Percentiles rank a stretch among this genome's conserved stretches.
Evolutionary conservation across 2,329 filamentous ascomycete species (phyloP).

Genomic region (Pseudogymnoascus sp.): DNA sequence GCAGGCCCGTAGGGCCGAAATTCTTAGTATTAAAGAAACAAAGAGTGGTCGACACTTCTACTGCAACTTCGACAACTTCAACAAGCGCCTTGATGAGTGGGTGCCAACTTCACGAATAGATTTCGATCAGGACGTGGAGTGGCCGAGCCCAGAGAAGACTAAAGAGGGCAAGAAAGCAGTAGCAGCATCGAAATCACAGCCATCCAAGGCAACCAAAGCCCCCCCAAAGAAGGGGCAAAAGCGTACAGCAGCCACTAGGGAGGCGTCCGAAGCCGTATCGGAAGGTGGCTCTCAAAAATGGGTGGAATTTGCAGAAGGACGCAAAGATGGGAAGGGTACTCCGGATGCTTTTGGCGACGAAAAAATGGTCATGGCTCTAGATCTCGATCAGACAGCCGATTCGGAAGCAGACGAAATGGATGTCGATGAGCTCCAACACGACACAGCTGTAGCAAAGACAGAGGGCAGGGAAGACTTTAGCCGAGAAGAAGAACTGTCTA

Average conservation of each 20-base stretch:
- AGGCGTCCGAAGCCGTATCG: slow-evolving; percentile 26
- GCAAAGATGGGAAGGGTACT: slow-evolving; percentile 24
- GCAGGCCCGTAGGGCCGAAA: slow-evolving; percentile 84
- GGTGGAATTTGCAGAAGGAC: slow-evolving; percentile 19
- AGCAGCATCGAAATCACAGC: slow-evolving; percentile 33
- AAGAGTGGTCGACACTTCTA: slow-evolving; percentile 88
- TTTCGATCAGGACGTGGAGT: slow-evolving; percentile 86
- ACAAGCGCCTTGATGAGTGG: slow-evolving; percentile 84
- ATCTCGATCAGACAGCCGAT: slow-evolving; percentile 27
- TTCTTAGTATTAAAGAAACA: slow-evolving; percentile 85
- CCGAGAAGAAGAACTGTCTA: slow-evolving; percentile 90
- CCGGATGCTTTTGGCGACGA: slow-evolving; percentile 25
- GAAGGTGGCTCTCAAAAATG: slow-evolving; percentile 27
- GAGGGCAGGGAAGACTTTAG: slow-evolving; percentile 46
- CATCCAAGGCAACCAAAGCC: slow-evolving; percentile 36
- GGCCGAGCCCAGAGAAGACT: slow-evolving; percentile 75
- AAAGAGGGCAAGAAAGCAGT: slow-evolving; percentile 72
- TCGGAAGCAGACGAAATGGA: slow-evolving; percentile 42
- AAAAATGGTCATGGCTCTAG: slow-evolving; percentile 21
- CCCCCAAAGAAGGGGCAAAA: slow-evolving; percentile 35
- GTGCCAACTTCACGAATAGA: slow-evolving; percentile 76
- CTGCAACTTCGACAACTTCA: slow-evolving; percentile 98
- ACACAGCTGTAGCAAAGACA: slow-evolving; percentile 25
- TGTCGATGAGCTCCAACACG: slow-evolving; percentile 43
- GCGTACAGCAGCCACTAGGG: slow-evolving; percentile 25